phyloP scores from a whole-genome alignment of 129 eudicot species.

The Rutidosis leptorrhynchoides region DNA sequence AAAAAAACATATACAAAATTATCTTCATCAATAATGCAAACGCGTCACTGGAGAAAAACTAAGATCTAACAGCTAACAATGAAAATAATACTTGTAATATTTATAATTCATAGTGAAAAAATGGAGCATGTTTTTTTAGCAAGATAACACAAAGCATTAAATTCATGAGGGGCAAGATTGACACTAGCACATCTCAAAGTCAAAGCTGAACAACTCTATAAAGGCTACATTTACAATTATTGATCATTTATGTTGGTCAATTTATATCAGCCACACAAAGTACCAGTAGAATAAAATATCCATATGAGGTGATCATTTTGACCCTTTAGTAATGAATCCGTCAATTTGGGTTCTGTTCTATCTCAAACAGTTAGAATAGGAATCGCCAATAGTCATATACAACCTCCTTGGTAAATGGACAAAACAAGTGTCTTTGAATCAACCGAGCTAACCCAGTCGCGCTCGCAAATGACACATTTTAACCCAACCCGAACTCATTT shows the following conservation, averaged over 20 bases:
- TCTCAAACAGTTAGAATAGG: not conserved
- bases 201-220: not conserved
- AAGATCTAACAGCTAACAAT: not conserved
- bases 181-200: not conserved
- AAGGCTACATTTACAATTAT: not conserved
- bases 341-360: not conserved
- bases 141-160: not conserved
- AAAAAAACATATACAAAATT: slow-evolving; percentile 1
- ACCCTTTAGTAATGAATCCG: not conserved
- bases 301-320: not conserved
- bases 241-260: not conserved
- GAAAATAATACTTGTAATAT: not conserved
- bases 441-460: not conserved
- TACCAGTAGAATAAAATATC: not conserved
- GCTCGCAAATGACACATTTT: not conserved
- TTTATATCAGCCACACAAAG: not conserved
- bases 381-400: not conserved
- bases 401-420: not conserved
- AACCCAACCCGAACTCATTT: not conserved
- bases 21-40: not conserved
- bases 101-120: not conserved
- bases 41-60: not conserved
- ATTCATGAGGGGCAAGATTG: not conserved
- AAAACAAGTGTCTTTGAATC: not conserved
- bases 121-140: not conserved